Percentiles rank a stretch among this genome's conserved stretches.
phyloP scores from a whole-genome alignment of 2,329 filamentous ascomycete genomes.

The Cytospora piceicola region DNA sequence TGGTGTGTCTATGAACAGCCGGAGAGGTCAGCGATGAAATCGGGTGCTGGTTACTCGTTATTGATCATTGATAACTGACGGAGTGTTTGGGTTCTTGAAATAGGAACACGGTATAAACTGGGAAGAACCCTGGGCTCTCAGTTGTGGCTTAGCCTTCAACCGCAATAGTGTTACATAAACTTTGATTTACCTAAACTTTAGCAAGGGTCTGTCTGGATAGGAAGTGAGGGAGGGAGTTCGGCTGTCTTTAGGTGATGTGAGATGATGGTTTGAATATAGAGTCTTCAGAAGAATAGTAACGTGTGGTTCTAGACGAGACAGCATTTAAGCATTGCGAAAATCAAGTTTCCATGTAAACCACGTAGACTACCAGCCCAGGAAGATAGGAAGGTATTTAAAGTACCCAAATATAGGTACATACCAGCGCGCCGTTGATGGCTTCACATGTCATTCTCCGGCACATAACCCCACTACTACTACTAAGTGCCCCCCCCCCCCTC shows the following conservation, averaged over 20 bases:
- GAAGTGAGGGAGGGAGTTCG: slow-evolving; percentile 1
- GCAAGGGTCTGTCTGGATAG: slow-evolving; percentile 7
- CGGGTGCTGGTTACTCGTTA: background rate
- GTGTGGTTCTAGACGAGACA: background rate
- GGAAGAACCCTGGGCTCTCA: slow-evolving; percentile 10
- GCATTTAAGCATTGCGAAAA: too few relatives aligned
- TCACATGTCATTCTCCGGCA: background rate
- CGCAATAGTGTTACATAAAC: background rate
- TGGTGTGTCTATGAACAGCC: slow-evolving; percentile 43
- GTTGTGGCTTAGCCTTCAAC: background rate
- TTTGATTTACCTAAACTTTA: background rate
- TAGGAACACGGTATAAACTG: slow-evolving; percentile 5
- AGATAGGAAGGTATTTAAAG: background rate
- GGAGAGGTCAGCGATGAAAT: slow-evolving; percentile 28
- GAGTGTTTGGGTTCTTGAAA: background rate
- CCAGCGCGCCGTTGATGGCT: background rate
- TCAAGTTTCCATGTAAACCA: too few relatives aligned
- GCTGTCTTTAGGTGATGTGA: background rate
- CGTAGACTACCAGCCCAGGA: too few relatives aligned
- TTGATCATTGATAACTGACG: background rate
- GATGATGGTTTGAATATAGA: background rate
- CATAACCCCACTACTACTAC: background rate
- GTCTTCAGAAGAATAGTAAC: slow-evolving; percentile 7
- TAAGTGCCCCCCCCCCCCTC: background rate
- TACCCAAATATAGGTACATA: too few relatives aligned